Evolutionary conservation across 495 filamentous ascomycete genomes (phyloP), one percentile per base, ranked within the genome.

Genomic region (Aspergillus homomorphus): DNA sequence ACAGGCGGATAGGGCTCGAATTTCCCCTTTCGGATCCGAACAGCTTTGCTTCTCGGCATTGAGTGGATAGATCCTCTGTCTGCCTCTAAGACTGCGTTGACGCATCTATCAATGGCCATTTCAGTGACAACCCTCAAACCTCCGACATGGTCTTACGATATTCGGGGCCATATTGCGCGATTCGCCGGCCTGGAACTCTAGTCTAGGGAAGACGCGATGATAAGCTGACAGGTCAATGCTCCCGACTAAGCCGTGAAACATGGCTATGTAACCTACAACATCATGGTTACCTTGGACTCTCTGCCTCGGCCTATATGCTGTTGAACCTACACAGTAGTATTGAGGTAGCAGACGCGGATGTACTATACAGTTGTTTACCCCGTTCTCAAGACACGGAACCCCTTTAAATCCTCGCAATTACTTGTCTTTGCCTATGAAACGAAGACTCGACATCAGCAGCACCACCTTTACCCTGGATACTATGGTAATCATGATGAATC

Each of bases 401-500:
- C 33, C 10, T 38, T 9, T 14, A 2, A 38, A 38, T 38, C 2
- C 10, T 12, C 10, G 33, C 12, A 38, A 6, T 19, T 23, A 19
- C 15, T 28, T 22, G 6, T 48, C 23, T 33, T 14, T 18, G 10
- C 12, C n/a, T n/a, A n/a, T 46, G 8, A 22, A 49, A 45, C 45
- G 4, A 12, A 38, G 15, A 9, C n/a, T n/a, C 12, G 12, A 2
- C 4, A 38, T 38, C 33, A 38, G 2, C 33, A 38, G 33, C 33
- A 14, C 15, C 15, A 12, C 15, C 33, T 12, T 38, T 12, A 38
- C 3, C 12, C 33, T 38, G 33, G 8, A 12, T 5, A 12, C 15
- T 38, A 12, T 28, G 9, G 26, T 28, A 28, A 50, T 41, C 21
- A 58, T 33, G 3, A 70, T 68, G 61, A 66, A 56, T 46, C 56